Evolutionary conservation across 306 rosid genomes (phyloP).

Genomic region (Acacia crassicarpa): DNA sequence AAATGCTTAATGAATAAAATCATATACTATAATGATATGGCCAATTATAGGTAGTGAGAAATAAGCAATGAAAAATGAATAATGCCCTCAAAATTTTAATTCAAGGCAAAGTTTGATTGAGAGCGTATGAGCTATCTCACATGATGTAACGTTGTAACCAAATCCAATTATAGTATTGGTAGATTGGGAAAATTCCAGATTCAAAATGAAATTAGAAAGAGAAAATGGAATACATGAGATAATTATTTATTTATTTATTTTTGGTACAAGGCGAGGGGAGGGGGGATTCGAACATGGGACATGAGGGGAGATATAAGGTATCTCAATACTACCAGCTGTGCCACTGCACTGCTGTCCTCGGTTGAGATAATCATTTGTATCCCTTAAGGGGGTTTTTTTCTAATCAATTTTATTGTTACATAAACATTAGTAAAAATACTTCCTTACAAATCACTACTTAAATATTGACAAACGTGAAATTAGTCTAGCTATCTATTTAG

Average conservation of each 20-base stretch:
- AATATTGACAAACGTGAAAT: too few relatives aligned
- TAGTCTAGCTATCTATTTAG: too few relatives aligned
- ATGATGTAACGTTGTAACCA: conserved; percentile 24
- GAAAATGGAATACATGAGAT: not conserved
- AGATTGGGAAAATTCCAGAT: not conserved
- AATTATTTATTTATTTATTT: too few relatives aligned
- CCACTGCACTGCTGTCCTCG: too few relatives aligned
- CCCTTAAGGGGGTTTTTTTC: not conserved
- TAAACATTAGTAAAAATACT: not conserved
- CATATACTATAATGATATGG: not conserved
- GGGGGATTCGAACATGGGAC: too few relatives aligned
- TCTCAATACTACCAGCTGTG: too few relatives aligned
- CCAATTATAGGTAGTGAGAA: not conserved
- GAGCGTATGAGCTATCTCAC: not conserved
- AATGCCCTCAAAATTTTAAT: conserved; percentile 14
- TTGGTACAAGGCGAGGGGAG: too few relatives aligned
- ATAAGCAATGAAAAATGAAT: not conserved
- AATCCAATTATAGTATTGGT: not conserved
- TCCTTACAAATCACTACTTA: not conserved
- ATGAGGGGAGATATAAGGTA: too few relatives aligned
- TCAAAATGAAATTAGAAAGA: not conserved
- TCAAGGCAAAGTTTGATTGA: conserved; percentile 38
- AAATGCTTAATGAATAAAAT: not conserved
- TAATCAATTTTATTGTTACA: not conserved
- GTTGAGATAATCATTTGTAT: not conserved